Conservation (phyloP, 257 asterid genomes). For the Capsicum baccatum region DNA sequence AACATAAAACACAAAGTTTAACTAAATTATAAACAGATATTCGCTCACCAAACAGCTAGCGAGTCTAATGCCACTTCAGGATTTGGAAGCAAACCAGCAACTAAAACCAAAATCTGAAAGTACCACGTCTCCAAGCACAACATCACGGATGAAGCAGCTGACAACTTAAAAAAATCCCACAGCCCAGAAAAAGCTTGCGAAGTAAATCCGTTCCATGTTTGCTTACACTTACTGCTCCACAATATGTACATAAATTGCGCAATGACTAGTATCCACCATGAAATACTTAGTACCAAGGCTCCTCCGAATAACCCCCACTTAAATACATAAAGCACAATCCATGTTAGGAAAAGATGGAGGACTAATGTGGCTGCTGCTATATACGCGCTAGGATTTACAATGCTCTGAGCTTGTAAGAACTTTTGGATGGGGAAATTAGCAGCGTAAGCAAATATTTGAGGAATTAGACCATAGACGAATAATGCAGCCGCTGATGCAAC, state of each 20-base stretch:
- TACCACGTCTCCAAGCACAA: constrained; percentile 49
- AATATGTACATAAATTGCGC: constrained; percentile 40
- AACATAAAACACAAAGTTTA: not conserved
- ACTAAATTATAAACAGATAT: not conserved
- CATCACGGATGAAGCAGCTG: constrained; percentile 48
- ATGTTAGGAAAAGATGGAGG: constrained; percentile 34
- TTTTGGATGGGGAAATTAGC: constrained; percentile 46
- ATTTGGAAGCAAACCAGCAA: constrained; percentile 45
- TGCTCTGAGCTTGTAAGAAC: constrained; percentile 48
- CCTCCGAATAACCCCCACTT: constrained; percentile 44
- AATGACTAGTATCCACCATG: constrained; percentile 43
- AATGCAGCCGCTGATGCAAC: constrained; percentile 39
- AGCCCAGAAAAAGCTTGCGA: constrained; percentile 42
- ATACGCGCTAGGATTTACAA: constrained; percentile 33
- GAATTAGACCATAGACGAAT: constrained; percentile 44
- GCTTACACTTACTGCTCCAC: constrained; percentile 27
- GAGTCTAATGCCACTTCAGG: constrained; percentile 46
- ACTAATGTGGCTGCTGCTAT: constrained; percentile 31
- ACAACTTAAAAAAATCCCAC: constrained; percentile 45
- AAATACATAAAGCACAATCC: constrained; percentile 35
- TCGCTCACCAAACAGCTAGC: constrained; percentile 42
- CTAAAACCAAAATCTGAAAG: constrained; percentile 35
- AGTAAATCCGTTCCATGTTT: constrained; percentile 46
- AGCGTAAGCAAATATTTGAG: constrained; percentile 45
- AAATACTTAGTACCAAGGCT: constrained; percentile 36